phyloP scores from a whole-genome alignment of 352 stramenopile species.

The Globisporangium polare region DNA sequence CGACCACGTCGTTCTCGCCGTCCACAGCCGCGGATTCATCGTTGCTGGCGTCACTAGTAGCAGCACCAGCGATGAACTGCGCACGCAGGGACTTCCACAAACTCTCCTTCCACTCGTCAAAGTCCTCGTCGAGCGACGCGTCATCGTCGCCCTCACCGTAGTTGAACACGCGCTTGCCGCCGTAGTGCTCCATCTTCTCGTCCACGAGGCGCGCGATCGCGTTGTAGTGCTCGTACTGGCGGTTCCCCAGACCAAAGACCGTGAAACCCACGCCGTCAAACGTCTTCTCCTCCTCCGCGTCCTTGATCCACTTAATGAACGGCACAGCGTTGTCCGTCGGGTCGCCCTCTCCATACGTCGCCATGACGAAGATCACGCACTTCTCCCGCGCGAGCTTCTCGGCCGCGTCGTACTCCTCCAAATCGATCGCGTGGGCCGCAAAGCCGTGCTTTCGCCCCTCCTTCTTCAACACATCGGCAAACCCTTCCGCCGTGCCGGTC shows the following conservation, averaged over 20 bases:
- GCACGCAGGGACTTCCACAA: conserved; percentile 81
- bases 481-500: conserved; percentile 97
- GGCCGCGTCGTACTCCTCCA: conserved; percentile 93
- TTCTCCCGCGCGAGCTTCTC: conserved; percentile 35
- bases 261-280: conserved; percentile 84
- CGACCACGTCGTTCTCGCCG: conserved; percentile 16
- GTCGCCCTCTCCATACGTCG: conserved; percentile 98
- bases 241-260: conserved; percentile 98
- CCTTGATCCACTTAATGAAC: conserved; percentile 92
- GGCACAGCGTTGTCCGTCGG: conserved; percentile 96
- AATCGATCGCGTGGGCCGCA: conserved; percentile 85
- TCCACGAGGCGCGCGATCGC: conserved; percentile 93
- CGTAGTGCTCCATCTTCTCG: conserved; percentile 78
- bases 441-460: conserved; percentile 89
- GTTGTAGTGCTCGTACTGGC: conserved; percentile 99
- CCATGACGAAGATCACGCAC: conserved; percentile 93
- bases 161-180: conserved; percentile 79
- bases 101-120: conserved; percentile 95
- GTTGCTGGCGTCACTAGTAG: conserved; percentile 18
- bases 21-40: neutral
- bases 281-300: conserved; percentile 35
- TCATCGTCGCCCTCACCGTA: conserved; percentile 97
- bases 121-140: conserved; percentile 89
- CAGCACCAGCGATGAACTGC: conserved; percentile 44
- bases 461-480: conserved; percentile 92